A percentile compares a stretch with the other conserved stretches of the same genome.
Evolutionary conservation across 148 eudicot species (phyloP).

Genomic region (Pouteria glomerata): DNA sequence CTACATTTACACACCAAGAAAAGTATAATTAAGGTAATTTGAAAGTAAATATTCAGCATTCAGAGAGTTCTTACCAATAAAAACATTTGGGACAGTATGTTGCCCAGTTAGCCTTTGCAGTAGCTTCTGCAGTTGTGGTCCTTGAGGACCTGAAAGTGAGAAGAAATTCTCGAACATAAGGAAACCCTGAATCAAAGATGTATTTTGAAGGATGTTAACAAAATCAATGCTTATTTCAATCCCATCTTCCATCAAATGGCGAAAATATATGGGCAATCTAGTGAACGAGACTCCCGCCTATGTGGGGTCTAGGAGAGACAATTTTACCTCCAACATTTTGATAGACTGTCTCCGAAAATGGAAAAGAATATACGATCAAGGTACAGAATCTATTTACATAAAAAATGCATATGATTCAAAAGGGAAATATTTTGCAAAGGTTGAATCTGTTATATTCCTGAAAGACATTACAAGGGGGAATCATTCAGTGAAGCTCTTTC

Average conservation of each 20-base stretch:
- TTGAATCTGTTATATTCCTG: too few species aligned
- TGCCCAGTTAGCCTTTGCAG: slow-evolving; percentile 83
- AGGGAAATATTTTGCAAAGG: too few species aligned
- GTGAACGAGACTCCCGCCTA: too few species aligned
- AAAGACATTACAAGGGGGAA: too few species aligned
- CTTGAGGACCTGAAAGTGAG: slow-evolving; percentile 66
- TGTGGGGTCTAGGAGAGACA: too few species aligned
- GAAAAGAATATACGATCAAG: too few species aligned
- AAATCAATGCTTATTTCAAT: not conserved
- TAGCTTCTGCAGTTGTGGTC: slow-evolving; percentile 82
- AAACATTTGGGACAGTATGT: slow-evolving; percentile 91
- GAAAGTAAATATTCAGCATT: not conserved
- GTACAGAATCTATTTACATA: too few species aligned
- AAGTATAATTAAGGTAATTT: not conserved
- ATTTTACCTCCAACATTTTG: too few species aligned
- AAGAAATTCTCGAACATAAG: slow-evolving; percentile 2
- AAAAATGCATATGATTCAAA: too few species aligned
- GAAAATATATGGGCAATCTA: not conserved
- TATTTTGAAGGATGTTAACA: too few species aligned
- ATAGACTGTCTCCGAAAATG: too few species aligned
- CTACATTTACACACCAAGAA: not conserved
- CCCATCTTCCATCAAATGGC: slow-evolving; percentile 1
- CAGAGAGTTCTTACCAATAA: slow-evolving; percentile 51
- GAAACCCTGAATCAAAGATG: not conserved
- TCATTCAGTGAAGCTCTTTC: not conserved